Evolutionary conservation across 768 basidiomycete genomes (phyloP), one percentile per base, ranked within the genome.

Genomic region (Agrocybe praecox): DNA sequence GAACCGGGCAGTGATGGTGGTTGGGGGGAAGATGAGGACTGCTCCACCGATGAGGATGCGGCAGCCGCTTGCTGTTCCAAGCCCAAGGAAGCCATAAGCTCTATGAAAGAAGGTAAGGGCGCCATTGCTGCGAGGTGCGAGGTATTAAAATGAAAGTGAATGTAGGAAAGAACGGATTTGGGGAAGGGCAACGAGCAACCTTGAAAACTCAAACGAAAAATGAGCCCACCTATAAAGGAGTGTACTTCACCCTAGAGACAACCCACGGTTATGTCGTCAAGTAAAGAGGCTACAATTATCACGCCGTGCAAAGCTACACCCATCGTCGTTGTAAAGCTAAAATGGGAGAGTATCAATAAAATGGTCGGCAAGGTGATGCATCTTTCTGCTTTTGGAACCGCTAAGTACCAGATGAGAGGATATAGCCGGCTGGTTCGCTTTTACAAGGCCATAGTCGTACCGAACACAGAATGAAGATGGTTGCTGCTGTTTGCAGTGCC

Each of bases 31-130:
- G 80, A 75, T 22, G 78, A 40, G 14, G 36, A 75, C 60, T 58
- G 62, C 64, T 63, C 73, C 46, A 74, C 64, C 22, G 68, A 62
- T 58, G 65, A 60, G 49, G 68, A 70, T 51, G 74, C 70, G 52
- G 74, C 46, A 26, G 74, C 46, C 32, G 67, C 70, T 62, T 80
- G n/a, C n/a, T n/a, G 80, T 62, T 89, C 84, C 71, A 93, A 79
- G 61, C 89, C 92, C 63, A 94, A 78, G 58, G 92, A 84, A 60
- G 84, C 84, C 90, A 94, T 91, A 69, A 94, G 88, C 75, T 92
- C 87, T 56, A 91, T 86, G 70, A 94, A 94, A 55, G 92, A 92
- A 67, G 92, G 92, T 65, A 93, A 86, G 66, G 89, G 72, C 68
- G 87, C 76, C 87, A 88, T 90, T 65, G 65, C 51, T 58, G 60